phyloP scores from a whole-genome alignment of 192 early-diverging fungal genomes.

The Gamsiella multidivaricata region DNA sequence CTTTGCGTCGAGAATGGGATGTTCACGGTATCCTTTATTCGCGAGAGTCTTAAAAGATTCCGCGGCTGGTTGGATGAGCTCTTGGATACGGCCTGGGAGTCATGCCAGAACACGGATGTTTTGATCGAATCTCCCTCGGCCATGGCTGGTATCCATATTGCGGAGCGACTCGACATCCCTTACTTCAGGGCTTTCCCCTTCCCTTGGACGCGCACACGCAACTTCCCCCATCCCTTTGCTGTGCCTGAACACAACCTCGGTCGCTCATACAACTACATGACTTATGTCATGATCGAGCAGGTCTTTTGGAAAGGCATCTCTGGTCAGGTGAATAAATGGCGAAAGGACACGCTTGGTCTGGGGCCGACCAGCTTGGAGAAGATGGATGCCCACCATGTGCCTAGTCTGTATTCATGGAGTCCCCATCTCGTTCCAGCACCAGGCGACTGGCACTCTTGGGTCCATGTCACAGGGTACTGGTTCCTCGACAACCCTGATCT shows the following conservation, averaged over 20 bases:
- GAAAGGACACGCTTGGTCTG: slow-evolving; percentile 58
- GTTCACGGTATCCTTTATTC: slow-evolving; percentile 71
- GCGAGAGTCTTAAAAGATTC: slow-evolving; percentile 68
- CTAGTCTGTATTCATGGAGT: slow-evolving; percentile 74
- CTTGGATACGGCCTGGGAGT: slow-evolving; percentile 62
- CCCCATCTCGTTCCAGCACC: slow-evolving; percentile 69
- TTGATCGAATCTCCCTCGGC: slow-evolving; percentile 77
- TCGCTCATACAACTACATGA: slow-evolving; percentile 70
- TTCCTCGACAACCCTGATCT: slow-evolving; percentile 76
- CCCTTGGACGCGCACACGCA: slow-evolving; percentile 81
- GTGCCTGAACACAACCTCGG: slow-evolving; percentile 62
- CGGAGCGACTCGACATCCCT: slow-evolving; percentile 70
- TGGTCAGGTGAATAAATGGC: slow-evolving; percentile 66
- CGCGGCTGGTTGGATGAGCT: slow-evolving; percentile 73
- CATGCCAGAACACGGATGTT: slow-evolving; percentile 72
- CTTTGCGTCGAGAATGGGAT: slow-evolving; percentile 78
- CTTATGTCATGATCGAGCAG: slow-evolving; percentile 75
- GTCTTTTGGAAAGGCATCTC: slow-evolving; percentile 73
- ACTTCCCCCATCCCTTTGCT: slow-evolving; percentile 79
- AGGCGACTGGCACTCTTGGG: slow-evolving; percentile 74
- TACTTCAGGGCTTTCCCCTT: slow-evolving; percentile 77
- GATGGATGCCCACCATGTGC: slow-evolving; percentile 65
- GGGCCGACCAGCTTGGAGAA: slow-evolving; percentile 63
- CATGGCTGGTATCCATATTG: slow-evolving; percentile 77
- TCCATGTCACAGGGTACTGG: slow-evolving; percentile 79